Evolutionary conservation across 257 asterid species (phyloP), one percentile per base, ranked within the genome.

Genomic region (Apocynum venetum): DNA sequence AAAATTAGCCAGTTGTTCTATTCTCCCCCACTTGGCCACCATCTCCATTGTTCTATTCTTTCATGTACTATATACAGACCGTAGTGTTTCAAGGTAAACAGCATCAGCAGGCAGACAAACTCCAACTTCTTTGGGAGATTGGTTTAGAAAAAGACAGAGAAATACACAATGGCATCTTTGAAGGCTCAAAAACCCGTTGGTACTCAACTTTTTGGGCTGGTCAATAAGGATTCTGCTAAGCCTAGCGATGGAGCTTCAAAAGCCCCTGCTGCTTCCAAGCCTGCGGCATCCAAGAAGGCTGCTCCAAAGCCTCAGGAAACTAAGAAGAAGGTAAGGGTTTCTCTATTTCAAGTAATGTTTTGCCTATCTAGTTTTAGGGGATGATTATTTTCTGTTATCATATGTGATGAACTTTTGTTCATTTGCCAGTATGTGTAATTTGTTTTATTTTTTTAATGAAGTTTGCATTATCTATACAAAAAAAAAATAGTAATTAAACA

Each of bases 181-280:
- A 72, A 72, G 31, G 76, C 63, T 51, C 63, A 72, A 49, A 72
- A 52, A 72, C 46, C 76, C 6, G 15, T 51, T 35, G 76, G 76
- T 72, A 13, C 76, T 25, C 76, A 72, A 72, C 76, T 49, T 47
- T 51, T 48, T 19, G 76, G 76, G 47, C 44, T 11, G 57, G 76
- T 20, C 31, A 72, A 72, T 63, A 72, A 72, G 59, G 76, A 72
- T 31, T 25, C 76, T 31, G 14, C 63, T 25, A 72, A 72, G 25
- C 47, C 76, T 10, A 8, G 17, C 3, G 61, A 71, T 12, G 75
- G 61, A 71, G 61, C 61, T 71, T 48, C 46, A 4, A 71, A 71
- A 48, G 75, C 44, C n/a, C 61, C 61, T 9, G 8, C 75, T 25
- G 46, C 44, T 48, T 71, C 75, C 46, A 71, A 71, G 60, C 7